Conservation (phyloP, 495 filamentous ascomycete species). For the Penicillium manginii region DNA sequence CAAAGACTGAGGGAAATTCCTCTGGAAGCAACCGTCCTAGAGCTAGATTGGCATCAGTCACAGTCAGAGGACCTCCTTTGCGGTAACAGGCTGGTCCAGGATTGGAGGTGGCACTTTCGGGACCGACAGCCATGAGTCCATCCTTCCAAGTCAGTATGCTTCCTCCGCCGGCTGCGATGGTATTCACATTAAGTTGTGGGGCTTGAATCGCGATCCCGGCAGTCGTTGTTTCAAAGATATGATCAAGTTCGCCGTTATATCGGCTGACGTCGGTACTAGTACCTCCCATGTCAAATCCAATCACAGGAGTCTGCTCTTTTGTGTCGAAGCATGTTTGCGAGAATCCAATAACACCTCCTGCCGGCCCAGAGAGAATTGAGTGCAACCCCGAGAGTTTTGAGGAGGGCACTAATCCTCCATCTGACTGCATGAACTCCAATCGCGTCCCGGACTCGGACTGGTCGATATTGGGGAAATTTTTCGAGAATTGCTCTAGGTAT, state of each 20-base stretch:
- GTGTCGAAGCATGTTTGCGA: constrained; percentile 15
- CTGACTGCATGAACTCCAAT: constrained; percentile 88
- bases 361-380: constrained; percentile 79
- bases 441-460: constrained; percentile 56
- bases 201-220: constrained; percentile 35
- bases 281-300: constrained; percentile 91
- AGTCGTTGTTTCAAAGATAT: constrained; percentile 84
- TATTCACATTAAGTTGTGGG: constrained; percentile 40
- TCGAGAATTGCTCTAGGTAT: constrained; percentile 20
- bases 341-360: constrained; percentile 57
- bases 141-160: constrained; percentile 41
- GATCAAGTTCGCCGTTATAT: constrained; percentile 78
- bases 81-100: constrained; percentile 26
- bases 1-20: constrained; percentile 21
- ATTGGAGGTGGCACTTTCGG: constrained; percentile 27
- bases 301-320: constrained; percentile 54
- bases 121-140: constrained; percentile 44
- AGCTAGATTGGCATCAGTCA: constrained; percentile 47
- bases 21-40: constrained; percentile 25
- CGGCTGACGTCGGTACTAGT: constrained; percentile 87
- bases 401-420: constrained; percentile 79
- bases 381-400: constrained; percentile 73
- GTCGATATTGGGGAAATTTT: constrained; percentile 56
- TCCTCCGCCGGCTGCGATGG: constrained; percentile 49
- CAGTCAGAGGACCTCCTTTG: constrained; percentile 41